phyloP scores from a whole-genome alignment of 1,284 basidiomycete genomes.

The Heterobasidion parviporum region DNA sequence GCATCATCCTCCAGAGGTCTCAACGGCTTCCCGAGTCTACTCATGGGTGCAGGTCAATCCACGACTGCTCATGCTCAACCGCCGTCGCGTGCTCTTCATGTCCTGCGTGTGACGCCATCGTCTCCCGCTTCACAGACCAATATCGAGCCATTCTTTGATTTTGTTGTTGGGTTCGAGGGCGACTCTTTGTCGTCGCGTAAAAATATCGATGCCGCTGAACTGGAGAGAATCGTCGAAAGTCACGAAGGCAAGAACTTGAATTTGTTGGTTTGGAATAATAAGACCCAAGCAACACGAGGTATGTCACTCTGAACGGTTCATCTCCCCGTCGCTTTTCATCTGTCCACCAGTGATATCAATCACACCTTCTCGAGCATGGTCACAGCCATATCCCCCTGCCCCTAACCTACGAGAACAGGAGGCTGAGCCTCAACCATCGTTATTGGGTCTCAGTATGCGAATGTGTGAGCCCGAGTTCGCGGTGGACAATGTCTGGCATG shows the following conservation, averaged over 20 bases:
- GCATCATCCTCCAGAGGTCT: background rate
- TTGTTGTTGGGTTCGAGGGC: slow-evolving; percentile 85
- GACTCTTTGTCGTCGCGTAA: slow-evolving; percentile 43
- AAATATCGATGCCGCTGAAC: slow-evolving; percentile 62
- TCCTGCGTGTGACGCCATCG: slow-evolving; percentile 79
- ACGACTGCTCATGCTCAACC: slow-evolving; percentile 42
- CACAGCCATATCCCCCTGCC: slow-evolving; percentile 30
- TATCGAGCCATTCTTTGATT: slow-evolving; percentile 97
- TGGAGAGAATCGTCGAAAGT: slow-evolving; percentile 79
- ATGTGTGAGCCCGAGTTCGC: slow-evolving; percentile 85
- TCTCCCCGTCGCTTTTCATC: background rate
- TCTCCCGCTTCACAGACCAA: slow-evolving; percentile 80
- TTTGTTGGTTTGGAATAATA: slow-evolving; percentile 87
- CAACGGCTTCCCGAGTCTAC: background rate
- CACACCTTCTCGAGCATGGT: slow-evolving; percentile 81
- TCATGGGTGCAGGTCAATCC: slow-evolving; percentile 72
- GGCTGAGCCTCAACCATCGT: slow-evolving; percentile 54
- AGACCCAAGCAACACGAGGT: slow-evolving; percentile 81
- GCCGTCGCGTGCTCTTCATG: slow-evolving; percentile 69
- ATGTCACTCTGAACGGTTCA: slow-evolving; percentile 19
- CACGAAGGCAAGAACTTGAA: slow-evolving; percentile 79
- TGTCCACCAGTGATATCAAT: slow-evolving; percentile 67
- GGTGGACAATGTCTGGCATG: slow-evolving; percentile 95
- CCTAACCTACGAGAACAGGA: slow-evolving; percentile 29
- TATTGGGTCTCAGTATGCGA: slow-evolving; percentile 88